Evolutionary conservation across 441 rosid genomes (phyloP), one percentile per base, ranked within the genome.

Genomic region (Euphorbia schlechtendalii): DNA sequence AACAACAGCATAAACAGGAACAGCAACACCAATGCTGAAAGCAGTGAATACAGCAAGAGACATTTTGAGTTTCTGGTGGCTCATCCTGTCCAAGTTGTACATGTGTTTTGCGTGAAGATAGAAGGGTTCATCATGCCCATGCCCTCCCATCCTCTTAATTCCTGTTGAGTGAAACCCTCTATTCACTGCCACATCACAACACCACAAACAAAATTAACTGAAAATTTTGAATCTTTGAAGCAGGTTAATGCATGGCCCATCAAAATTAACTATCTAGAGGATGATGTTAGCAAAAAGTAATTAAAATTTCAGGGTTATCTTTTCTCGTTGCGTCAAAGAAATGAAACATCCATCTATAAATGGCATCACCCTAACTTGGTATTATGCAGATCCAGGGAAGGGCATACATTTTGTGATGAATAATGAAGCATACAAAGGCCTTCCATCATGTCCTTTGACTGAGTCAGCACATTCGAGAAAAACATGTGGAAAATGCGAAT

Each of bases 31-130:
- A 18, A 90, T 86, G 84, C 91, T 83, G 83, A 90, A 87, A 72
- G 92, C 97, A 0, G 92, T 74, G 71, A 90, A 77, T 59, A 93
- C 97, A 9, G 63, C 92, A 8, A 93, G 89, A 60, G 96, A 71
- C 89, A 90, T 87, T 82, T 83, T 93, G 75, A 93, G 78, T 58
- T 28, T 79, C 78, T 87, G 99, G 73, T 79, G 52, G 64, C 83
- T 87, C 96, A 93, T 90, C 73, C 87, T 84, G 77, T 88, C 97
- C 92, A 90, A 78, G 79, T 93, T 90, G 85, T 93, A 93, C 99
- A 93, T 90, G 83, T 90, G 96, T 83, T 93, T 90, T 0, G 97
- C 87, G 64, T 93, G 96, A 8, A 93, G 72, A 76, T 90, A 90
- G 75, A 55, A 84, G 22, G 86, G 89, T 62, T 90, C 91, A 2